Evolutionary conservation across 2,329 filamentous ascomycete genomes (phyloP).

Genomic region (Microthyrium microscopicum): DNA sequence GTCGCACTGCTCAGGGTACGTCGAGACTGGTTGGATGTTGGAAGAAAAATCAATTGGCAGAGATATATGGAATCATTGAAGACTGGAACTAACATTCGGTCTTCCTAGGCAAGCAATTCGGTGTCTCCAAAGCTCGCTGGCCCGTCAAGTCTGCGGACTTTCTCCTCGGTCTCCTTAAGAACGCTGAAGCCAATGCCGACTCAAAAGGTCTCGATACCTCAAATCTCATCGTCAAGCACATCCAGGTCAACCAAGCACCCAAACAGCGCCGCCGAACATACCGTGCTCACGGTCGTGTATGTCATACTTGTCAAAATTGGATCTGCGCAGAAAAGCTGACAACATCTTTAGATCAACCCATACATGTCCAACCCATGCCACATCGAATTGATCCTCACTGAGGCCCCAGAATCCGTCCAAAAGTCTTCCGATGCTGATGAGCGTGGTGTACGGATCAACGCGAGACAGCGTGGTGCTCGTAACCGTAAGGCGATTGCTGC

Average conservation of each 20-base stretch:
- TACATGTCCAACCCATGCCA: conserved; percentile 99
- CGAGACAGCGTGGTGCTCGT: conserved; percentile 73
- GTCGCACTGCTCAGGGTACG: conserved; percentile 89
- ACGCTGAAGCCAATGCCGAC: conserved; percentile 29
- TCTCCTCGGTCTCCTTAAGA: conserved; percentile 73
- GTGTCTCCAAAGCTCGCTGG: conserved; percentile 96
- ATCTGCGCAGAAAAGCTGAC: conserved; percentile 2
- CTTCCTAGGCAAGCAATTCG: conserved; percentile 81
- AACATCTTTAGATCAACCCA: conserved; percentile 73
- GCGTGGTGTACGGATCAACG: conserved; percentile 55
- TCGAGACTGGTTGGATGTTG: not conserved
- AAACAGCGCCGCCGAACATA: conserved; percentile 99
- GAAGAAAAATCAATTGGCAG: conserved; percentile 6
- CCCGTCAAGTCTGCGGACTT: conserved; percentile 98
- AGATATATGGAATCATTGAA: conserved; percentile 5
- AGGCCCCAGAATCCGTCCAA: conserved; percentile 88
- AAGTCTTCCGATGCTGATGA: conserved; percentile 59
- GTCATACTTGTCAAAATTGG: conserved; percentile 25
- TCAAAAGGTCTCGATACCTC: conserved; percentile 52
- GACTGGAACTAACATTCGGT: not conserved
- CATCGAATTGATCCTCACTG: conserved; percentile 98
- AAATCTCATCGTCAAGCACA: conserved; percentile 98
- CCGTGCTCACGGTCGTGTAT: conserved; percentile 98
- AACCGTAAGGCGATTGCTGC: conserved; percentile 42
- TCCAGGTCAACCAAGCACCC: conserved; percentile 99